Evolutionary conservation across 805 yeast genomes (phyloP), one percentile per base, ranked within the genome.

Genomic region (Starmera amethionina): DNA sequence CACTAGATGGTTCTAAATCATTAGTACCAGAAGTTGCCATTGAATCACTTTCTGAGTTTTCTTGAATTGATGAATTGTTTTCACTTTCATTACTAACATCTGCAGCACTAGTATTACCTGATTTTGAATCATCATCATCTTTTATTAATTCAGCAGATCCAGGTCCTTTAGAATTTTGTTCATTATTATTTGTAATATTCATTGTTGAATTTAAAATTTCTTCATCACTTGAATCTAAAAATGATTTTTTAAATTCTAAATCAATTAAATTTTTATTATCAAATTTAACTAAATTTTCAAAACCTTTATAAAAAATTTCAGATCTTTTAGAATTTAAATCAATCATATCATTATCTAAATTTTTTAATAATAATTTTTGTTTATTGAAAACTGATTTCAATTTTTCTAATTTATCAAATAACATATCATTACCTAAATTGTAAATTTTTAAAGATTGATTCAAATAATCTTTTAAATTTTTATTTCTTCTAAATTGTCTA

Each of bases 331-430:
- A 50, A 4, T 55, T 53, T 16, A 63, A 52, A 14, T 61, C 63
- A 32, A 47, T 43, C 18, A 53, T 40, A 10, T 52, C 56, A 9
- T 51, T 34, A 35, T 61, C 58, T 32, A 55, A 46, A 18, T 49
- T 48, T 4, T 35, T 36, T n/a, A 63, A 41, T 29, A 54, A 40
- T 19, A 40, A 42, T 35, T 45, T 56, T 41, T 60, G 68, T 35
- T 50, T 57, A 15, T 47, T 34, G 16, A 65, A 50, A 39, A 60
- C 61, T 13, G 46, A 46, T 43, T 65, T 65, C 27, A 62, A 44
- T 35, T 54, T 62, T 7, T 54, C 50, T 38, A 66, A 45, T 31
- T 63, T 50, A 2, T 43, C 43, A 14, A 59, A 47, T 36, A 62
- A 42, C 5, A 52, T 56, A 3, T 52, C 42, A 47, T 40, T 52